Base-by-base conservation (phyloP, 805 yeast genomes). In the Metschnikowia koreensis region DNA sequence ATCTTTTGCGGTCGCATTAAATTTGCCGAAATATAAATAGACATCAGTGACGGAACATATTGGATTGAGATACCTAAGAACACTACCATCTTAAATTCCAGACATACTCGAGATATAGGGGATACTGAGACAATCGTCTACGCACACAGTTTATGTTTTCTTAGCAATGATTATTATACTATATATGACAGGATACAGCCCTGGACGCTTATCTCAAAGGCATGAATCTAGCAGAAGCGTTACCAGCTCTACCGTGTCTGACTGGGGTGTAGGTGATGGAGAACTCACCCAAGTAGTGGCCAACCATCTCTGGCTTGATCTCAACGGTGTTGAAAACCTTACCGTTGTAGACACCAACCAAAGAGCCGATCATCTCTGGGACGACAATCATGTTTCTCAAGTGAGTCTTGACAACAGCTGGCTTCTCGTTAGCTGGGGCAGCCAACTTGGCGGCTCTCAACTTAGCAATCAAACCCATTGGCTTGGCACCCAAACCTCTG, bases 251-350 rank as follows among this genome's bases (percentile, higher is more conserved):
- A 87, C 97, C 97, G 85, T 96, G 99, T 85, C 96, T 90, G 77
- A 93, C 97, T 76, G 99, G 99, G 79, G 96, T 89, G 86, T 94
- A 94, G 70, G 99, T 83, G 81, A 94, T 94, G 73, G 99, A 93
- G 90, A 94, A 94, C 84, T 94, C 99, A 83, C 97, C 99, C 72
- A 94, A 89, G 96, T 94, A 94, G 88, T 93, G 97, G 77, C 99
- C 98, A 76, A 93, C 92, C 99, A 94, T 94, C 84, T 94, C 99
- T 73, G 99, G 97, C 80, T 83, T 91, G 81, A 94, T 82, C 81
- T 94, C 99, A 78, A 94, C 97, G 70, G 86, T 88, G 96, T 93
- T 93, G 96, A 94, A 94, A 69, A 83, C 89, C 84, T 94, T 94
- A 83, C 99, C 99, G 86, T 94, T 94, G 97, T 94, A 94, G 69